phyloP scores from a whole-genome alignment of 2,329 filamentous ascomycete species.

The Beauveria rudraprayagi region DNA sequence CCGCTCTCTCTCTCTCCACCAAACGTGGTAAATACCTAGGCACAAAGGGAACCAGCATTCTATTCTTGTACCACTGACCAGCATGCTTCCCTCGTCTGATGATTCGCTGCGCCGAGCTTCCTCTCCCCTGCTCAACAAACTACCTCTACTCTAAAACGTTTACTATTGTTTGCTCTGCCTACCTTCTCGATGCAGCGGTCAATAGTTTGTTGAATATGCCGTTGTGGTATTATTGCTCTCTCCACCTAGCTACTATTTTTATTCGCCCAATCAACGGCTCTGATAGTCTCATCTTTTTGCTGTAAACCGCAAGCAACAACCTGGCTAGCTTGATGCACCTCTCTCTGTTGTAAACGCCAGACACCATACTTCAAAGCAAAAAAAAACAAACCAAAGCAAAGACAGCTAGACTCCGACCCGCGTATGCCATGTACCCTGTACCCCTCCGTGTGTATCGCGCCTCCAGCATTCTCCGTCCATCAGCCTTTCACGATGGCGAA shows the following conservation, averaged over 20 bases:
- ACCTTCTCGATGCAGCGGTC: not conserved
- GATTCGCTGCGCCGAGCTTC: not conserved
- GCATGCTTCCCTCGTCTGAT: not conserved
- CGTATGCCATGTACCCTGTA: not conserved
- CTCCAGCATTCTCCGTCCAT: not conserved
- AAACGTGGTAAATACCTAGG: not conserved
- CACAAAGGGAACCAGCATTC: not conserved
- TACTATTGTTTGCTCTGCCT: not conserved
- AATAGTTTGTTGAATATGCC: not conserved
- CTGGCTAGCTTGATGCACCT: no score
- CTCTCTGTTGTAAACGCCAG: not conserved
- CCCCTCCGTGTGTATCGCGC: not conserved
- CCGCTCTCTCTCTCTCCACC: not conserved
- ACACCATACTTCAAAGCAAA: not conserved
- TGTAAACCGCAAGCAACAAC: no score
- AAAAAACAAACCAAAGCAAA: not conserved
- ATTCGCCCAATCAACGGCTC: no score
- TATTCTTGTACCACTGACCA: not conserved
- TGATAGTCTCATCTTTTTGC: no score
- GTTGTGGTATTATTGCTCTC: not conserved
- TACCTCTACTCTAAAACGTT: not conserved
- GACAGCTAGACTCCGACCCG: not conserved
- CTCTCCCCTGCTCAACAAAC: not conserved
- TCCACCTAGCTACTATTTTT: not conserved
- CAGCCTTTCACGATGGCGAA: constrained; percentile 1